A percentile compares a stretch with the other conserved stretches of the same genome.
Evolutionary conservation across 352 stramenopile genomes (phyloP).

Genomic region (Globisporangium carolinianum): DNA sequence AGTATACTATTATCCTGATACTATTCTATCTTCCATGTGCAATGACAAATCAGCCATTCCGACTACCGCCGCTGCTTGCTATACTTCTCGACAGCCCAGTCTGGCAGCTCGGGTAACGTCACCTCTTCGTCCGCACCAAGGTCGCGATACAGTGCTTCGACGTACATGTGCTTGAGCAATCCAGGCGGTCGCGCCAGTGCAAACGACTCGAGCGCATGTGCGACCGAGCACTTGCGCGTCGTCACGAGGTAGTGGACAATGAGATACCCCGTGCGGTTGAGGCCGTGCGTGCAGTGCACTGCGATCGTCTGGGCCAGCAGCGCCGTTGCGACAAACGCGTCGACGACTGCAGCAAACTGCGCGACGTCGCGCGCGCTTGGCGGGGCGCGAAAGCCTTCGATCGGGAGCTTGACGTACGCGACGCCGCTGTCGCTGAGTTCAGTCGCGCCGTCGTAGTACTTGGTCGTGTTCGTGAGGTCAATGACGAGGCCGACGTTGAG

Average conservation of each 20-base stretch:
- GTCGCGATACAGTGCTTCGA: slow-evolving; percentile 61
- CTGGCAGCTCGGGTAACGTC: slow-evolving; percentile 43
- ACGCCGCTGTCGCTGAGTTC: slow-evolving; percentile 41
- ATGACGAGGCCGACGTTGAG: slow-evolving; percentile 63
- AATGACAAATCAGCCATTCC: too few species aligned
- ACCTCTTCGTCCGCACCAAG: slow-evolving; percentile 34
- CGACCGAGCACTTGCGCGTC: slow-evolving; percentile 30
- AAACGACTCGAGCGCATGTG: slow-evolving; percentile 27
- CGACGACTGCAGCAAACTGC: slow-evolving; percentile 58
- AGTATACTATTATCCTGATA: too few species aligned
- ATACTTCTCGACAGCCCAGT: slow-evolving; percentile 71
- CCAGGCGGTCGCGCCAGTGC: slow-evolving; percentile 48
- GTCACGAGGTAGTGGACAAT: slow-evolving; percentile 71
- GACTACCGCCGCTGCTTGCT: slow-evolving; percentile 14
- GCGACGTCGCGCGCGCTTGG: slow-evolving; percentile 39
- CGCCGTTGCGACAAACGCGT: slow-evolving; percentile 41
- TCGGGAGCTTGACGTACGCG: slow-evolving; percentile 71
- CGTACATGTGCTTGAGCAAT: slow-evolving; percentile 82
- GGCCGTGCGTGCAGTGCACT: slow-evolving; percentile 74
- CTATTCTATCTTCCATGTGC: too few species aligned
- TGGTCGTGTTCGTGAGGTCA: slow-evolving; percentile 80
- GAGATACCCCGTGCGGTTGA: slow-evolving; percentile 76
- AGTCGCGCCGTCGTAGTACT: slow-evolving; percentile 66
- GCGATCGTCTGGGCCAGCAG: slow-evolving; percentile 36
- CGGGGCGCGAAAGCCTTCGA: slow-evolving; percentile 63